Evolutionary conservation across 2,329 filamentous ascomycete genomes (phyloP), one percentile per base, ranked within the genome.

Genomic region (Neofusicoccum umdonicola): DNA sequence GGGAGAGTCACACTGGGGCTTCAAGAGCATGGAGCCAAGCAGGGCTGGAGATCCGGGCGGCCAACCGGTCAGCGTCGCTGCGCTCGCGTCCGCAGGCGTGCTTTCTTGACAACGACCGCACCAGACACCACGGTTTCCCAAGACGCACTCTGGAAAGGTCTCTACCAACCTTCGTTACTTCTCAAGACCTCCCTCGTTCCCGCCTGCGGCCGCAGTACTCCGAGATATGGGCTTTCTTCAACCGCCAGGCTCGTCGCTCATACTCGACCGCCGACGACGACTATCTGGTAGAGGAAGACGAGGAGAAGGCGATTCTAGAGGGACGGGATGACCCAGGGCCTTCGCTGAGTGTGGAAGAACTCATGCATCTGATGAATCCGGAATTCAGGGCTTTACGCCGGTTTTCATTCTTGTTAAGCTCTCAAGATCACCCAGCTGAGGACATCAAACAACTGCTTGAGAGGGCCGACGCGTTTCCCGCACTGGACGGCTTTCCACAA

Each of bases 271-370:
- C 42, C 4, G 56, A 60, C 4, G 56, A 60, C 3, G 56, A 60
- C 56, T 60, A 60, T 12, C 17, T 60, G 56, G 56, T 60, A 4
- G 56, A 60, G 42, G 56, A 60, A 9, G 56, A 60, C n/a, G 56
- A 60, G 11, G 56, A 60, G n/a, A 48, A 48, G 27, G 42, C 42
- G 13, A 19, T 60, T 12, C 42, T 60, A 27, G 39, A 34, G 15
- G 42, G 22, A 37, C 6, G 7, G 12, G 27, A 31, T 31, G 4
- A 31, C 27, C 22, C 27, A n/a, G 22, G 11, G 15, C 11, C 27
- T 9, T 4, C 39, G 15, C 12, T 37, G 11, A n/a, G 42, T 9
- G 34, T n/a, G 3, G 22, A 27, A 5, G 27, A 60, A 17, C 27
- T 37, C 42, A 47, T 47, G n/a, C 4, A 42, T 7, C 11, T 60